Evolutionary conservation across 257 asterid genomes (phyloP).

Genomic region (Lycium ferocissimum): DNA sequence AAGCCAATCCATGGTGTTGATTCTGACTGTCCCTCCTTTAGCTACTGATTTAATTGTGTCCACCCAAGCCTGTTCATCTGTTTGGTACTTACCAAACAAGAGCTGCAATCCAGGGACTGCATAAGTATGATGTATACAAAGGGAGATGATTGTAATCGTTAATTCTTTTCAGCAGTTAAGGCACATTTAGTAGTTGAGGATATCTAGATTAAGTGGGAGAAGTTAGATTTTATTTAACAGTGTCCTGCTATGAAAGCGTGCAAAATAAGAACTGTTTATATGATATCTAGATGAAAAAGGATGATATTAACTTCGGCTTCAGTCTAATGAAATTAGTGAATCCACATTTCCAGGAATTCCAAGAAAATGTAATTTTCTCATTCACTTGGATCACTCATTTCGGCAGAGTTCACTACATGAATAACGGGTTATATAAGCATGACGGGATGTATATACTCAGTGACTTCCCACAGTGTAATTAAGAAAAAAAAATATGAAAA

Average conservation of each 20-base stretch:
- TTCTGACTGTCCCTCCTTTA: slow-evolving; percentile 62
- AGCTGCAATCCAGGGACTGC: slow-evolving; percentile 55
- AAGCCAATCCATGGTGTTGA: slow-evolving; percentile 93
- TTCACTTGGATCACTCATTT: background rate
- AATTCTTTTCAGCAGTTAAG: background rate
- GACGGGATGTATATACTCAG: background rate
- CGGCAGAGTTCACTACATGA: background rate
- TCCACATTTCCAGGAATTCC: background rate
- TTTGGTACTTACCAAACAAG: slow-evolving; percentile 61
- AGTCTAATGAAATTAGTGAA: background rate
- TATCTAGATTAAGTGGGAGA: background rate
- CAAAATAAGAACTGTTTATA: background rate
- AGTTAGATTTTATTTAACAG: slow-evolving; percentile 10
- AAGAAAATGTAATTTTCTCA: slow-evolving; percentile 16
- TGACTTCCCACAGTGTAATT: background rate
- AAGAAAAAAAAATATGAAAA: background rate
- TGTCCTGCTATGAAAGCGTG: background rate
- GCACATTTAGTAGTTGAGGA: background rate
- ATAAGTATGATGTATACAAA: slow-evolving; percentile 30
- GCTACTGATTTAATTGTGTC: slow-evolving; percentile 80
- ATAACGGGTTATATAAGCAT: background rate
- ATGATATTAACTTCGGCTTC: background rate
- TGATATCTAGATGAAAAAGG: slow-evolving; percentile 11
- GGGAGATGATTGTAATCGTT: background rate
- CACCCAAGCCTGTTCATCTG: slow-evolving; percentile 92